phyloP scores from a whole-genome alignment of 73 alveolate genomes.

The Paramecium sexaurelia region DNA sequence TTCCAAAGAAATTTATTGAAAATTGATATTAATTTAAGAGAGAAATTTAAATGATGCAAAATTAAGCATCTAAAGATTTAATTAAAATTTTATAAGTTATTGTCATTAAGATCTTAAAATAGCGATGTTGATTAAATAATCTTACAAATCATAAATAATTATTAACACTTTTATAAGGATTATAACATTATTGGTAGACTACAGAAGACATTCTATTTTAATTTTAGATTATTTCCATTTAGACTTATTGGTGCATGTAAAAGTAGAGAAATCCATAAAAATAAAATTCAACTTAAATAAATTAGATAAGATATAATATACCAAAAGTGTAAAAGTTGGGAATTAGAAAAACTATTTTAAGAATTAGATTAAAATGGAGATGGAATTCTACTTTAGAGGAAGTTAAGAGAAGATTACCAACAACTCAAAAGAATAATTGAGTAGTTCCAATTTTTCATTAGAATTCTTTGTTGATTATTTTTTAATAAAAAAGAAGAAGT shows the following conservation, averaged over 20 bases:
- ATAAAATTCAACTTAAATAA: too few relatives aligned
- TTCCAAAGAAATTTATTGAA: slow-evolving; percentile 83
- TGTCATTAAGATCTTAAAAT: too few relatives aligned
- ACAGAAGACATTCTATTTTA: slow-evolving; percentile 41
- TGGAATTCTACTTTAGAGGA: slow-evolving; percentile 74
- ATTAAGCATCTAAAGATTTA: slow-evolving; percentile 72
- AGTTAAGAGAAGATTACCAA: slow-evolving; percentile 68
- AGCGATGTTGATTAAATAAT: too few relatives aligned
- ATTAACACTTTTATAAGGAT: slow-evolving; percentile 74
- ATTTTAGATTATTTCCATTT: slow-evolving; percentile 22
- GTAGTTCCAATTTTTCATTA: too few relatives aligned
- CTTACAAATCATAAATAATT: slow-evolving; percentile 70
- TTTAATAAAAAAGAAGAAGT: neutral
- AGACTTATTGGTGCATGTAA: slow-evolving; percentile 32
- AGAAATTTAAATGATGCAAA: slow-evolving; percentile 71
- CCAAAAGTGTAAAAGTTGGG: slow-evolving; percentile 61
- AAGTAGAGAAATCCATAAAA: too few relatives aligned
- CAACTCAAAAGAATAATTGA: too few relatives aligned
- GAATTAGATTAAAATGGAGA: slow-evolving; percentile 72
- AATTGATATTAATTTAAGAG: slow-evolving; percentile 70
- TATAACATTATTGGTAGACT: slow-evolving; percentile 81
- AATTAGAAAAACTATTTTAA: slow-evolving; percentile 64
- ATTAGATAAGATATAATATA: slow-evolving; percentile 41
- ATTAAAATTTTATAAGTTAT: too few relatives aligned
- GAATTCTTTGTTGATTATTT: too few relatives aligned